Percentiles rank a stretch among this genome's conserved stretches.
These are phyloP conservation scores for Deakozyma indianensis DNA, from an alignment of 805 yeast species.

Conservation along the genomic window DNA sequence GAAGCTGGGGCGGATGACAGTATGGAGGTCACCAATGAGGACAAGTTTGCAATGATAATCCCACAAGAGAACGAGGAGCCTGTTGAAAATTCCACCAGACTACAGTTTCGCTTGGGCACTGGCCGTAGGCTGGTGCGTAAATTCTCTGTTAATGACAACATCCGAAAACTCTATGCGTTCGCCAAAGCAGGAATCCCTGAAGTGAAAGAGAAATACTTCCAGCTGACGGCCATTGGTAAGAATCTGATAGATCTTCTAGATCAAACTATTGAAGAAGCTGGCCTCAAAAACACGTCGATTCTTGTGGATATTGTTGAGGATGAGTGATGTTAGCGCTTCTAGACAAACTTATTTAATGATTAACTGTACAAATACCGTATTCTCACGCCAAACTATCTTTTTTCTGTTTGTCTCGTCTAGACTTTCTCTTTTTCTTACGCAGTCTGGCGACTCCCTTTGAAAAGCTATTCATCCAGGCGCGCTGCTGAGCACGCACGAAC, in stretches of 20 bases:
- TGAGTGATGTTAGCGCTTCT: background rate
- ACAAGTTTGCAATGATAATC: constrained; percentile 34
- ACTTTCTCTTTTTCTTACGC: constrained; percentile 11
- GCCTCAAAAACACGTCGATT: constrained; percentile 69
- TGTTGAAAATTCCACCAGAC: constrained; percentile 40
- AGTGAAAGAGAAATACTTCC: constrained; percentile 33
- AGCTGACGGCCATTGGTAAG: constrained; percentile 42
- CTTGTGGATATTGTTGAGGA: constrained; percentile 38
- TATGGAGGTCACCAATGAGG: constrained; percentile 23
- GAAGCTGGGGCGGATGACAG: constrained; percentile 10
- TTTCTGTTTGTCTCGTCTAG: constrained; percentile 1
- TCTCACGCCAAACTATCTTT: background rate
- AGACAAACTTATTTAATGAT: background rate
- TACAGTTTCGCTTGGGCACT: constrained; percentile 78
- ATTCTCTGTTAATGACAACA: constrained; percentile 44
- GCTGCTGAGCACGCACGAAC: constrained; percentile 3
- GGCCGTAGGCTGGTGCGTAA: constrained; percentile 73
- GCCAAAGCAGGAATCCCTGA: constrained; percentile 44
- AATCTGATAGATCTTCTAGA: constrained; percentile 41
- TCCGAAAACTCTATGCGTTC: constrained; percentile 45
- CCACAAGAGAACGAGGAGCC: constrained; percentile 54
- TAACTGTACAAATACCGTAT: background rate
- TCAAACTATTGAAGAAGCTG: constrained; percentile 53
- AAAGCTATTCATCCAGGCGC: background rate
- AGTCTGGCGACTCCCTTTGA: background rate